phyloP scores from a whole-genome alignment of 371 early-diverging fungal species.

The Mortierella sp. region DNA sequence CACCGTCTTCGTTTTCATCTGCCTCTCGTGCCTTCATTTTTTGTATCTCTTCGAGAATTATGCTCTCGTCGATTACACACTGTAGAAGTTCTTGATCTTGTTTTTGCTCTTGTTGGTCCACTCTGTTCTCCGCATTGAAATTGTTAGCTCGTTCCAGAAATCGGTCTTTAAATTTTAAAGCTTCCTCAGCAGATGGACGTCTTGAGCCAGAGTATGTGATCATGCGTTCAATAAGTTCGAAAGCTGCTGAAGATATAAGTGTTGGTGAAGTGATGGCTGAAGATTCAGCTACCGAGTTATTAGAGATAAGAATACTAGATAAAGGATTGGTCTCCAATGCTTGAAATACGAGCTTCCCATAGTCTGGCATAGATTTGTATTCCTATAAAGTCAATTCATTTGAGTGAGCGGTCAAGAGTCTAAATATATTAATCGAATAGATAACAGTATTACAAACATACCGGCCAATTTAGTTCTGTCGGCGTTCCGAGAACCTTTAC shows the following conservation, averaged over 20 bases:
- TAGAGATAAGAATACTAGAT: constrained; percentile 17
- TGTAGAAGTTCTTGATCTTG: constrained; percentile 9
- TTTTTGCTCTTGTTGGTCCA: neutral
- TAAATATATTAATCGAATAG: neutral
- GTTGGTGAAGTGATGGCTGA: neutral
- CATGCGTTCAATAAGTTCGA: constrained; percentile 39
- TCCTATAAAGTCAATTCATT: constrained; percentile 23
- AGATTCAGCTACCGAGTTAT: neutral
- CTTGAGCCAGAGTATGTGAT: constrained; percentile 32
- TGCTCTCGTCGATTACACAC: constrained; percentile 21
- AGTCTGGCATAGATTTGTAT: constrained; percentile 41
- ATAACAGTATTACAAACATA: constrained; percentile 19
- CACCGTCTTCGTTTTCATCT: constrained; percentile 20
- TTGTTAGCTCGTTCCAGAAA: constrained; percentile 7
- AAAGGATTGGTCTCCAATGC: constrained; percentile 28
- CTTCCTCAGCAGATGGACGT: constrained; percentile 30
- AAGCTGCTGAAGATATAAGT: constrained; percentile 19
- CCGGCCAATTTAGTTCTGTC: constrained; percentile 56
- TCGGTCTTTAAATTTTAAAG: constrained; percentile 18
- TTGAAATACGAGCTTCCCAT: constrained; percentile 47
- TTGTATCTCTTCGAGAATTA: constrained; percentile 17
- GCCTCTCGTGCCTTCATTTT: constrained; percentile 4
- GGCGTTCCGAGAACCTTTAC: constrained; percentile 68
- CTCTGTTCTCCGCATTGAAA: neutral
- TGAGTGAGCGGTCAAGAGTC: neutral